phyloP scores from a whole-genome alignment of 352 stramenopile genomes.

The Hyaloperonospora brassicae region DNA sequence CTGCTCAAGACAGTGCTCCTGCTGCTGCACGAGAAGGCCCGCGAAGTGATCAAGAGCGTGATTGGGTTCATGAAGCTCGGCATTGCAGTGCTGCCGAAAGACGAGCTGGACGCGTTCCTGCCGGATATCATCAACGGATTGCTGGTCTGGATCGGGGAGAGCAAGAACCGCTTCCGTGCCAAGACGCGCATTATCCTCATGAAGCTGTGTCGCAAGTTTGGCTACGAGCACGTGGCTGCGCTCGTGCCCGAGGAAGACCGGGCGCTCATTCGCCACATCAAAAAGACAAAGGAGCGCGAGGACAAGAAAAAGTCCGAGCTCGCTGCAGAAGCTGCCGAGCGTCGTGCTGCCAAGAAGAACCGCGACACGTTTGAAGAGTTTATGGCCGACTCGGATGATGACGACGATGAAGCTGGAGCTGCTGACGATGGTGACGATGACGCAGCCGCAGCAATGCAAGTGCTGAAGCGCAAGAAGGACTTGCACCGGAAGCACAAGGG shows the following conservation, averaged over 20 bases:
- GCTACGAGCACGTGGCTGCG: constrained; percentile 86
- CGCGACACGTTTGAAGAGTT: constrained; percentile 66
- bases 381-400: constrained; percentile 75
- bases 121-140: constrained; percentile 89
- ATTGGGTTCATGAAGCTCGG: constrained; percentile 94
- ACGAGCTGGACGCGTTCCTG: constrained; percentile 86
- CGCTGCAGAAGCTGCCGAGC: constrained; percentile 30
- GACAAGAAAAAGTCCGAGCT: constrained; percentile 84
- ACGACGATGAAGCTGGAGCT: constrained; percentile 71
- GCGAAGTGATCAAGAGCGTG: constrained; percentile 94
- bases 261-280: constrained; percentile 92
- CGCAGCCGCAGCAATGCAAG: constrained; percentile 71
- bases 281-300: constrained; percentile 90
- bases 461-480: constrained; percentile 73
- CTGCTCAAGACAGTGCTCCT: constrained; percentile 90
- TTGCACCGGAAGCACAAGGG: constrained; percentile 69
- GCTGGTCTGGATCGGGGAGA: constrained; percentile 90
- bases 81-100: constrained; percentile 85
- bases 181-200: constrained; percentile 95
- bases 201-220: constrained; percentile 91
- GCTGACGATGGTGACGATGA: constrained; percentile 74
- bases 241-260: constrained; percentile 87
- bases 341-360: constrained; percentile 43
- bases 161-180: constrained; percentile 91
- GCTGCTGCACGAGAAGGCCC: constrained; percentile 89